Evolutionary conservation across 805 yeast genomes (phyloP).

Genomic region (Kodamaea laetipori): DNA sequence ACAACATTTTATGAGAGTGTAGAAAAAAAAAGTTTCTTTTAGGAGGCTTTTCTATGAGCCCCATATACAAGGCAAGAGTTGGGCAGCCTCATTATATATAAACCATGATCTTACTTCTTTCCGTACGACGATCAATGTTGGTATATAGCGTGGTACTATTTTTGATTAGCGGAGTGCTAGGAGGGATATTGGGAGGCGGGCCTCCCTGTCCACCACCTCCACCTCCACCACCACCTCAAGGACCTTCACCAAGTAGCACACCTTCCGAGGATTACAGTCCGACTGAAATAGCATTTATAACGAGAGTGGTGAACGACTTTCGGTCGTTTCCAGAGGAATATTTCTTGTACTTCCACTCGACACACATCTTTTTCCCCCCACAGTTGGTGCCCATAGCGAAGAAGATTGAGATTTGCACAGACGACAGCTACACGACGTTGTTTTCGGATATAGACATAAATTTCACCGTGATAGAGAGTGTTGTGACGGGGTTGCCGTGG

Average conservation of each 20-base stretch:
- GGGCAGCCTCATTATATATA: constrained; percentile 4
- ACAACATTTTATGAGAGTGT: neutral
- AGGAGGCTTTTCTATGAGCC: constrained; percentile 9
- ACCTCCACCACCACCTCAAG: neutral
- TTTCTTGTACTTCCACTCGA: constrained; percentile 27
- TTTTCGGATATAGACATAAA: constrained; percentile 10
- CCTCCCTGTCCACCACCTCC: too few relatives aligned
- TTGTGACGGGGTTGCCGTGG: constrained; percentile 20
- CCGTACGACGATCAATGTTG: constrained; percentile 2
- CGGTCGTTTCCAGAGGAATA: constrained; percentile 15
- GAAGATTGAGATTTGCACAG: constrained; percentile 33
- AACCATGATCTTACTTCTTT: neutral
- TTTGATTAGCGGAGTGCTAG: neutral
- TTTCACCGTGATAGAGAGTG: constrained; percentile 12
- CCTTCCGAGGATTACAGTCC: constrained; percentile 2
- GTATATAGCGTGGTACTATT: neutral
- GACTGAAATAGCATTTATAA: constrained; percentile 14
- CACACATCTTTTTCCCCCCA: constrained; percentile 26
- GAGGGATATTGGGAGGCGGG: neutral
- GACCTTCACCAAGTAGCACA: too few relatives aligned
- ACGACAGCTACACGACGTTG: constrained; percentile 41
- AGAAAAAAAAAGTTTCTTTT: constrained; percentile 4
- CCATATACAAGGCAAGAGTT: neutral
- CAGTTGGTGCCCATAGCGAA: constrained; percentile 31
- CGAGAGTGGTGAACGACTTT: constrained; percentile 17